Conservation (phyloP, 2,329 filamentous ascomycete genomes). For the Diaporthe sp. region DNA sequence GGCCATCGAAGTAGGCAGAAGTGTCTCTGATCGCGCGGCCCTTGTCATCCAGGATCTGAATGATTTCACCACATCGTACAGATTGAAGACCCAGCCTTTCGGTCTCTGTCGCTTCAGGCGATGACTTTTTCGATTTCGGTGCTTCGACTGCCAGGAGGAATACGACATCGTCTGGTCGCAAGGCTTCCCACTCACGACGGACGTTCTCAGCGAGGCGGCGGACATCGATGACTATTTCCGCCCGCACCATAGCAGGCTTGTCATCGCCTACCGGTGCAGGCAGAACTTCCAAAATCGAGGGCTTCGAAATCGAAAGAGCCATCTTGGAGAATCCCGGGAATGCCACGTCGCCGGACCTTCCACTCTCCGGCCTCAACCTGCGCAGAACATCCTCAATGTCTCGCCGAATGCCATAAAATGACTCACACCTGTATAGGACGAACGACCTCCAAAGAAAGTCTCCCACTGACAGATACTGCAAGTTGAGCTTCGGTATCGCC, state of each 20-base stretch:
- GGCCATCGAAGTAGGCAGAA: conserved; percentile 72
- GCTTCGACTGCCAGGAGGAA: conserved; percentile 86
- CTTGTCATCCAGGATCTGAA: conserved; percentile 88
- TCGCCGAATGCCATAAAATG: conserved; percentile 93
- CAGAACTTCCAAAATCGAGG: conserved; percentile 87
- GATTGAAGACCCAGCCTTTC: conserved; percentile 76
- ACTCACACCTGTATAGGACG: conserved; percentile 87
- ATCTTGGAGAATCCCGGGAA: conserved; percentile 93
- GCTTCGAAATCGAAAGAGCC: conserved; percentile 88
- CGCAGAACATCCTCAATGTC: conserved; percentile 88
- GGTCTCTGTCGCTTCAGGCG: conserved; percentile 66
- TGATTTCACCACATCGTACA: conserved; percentile 85
- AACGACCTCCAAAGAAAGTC: conserved; percentile 98
- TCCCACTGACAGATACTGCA: conserved; percentile 94
- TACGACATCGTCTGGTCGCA: conserved; percentile 89
- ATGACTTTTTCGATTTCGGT: conserved; percentile 60
- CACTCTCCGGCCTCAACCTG: conserved; percentile 78
- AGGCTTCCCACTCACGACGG: conserved; percentile 88
- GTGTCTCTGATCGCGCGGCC: conserved; percentile 78
- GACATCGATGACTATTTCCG: conserved; percentile 88
- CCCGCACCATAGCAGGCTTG: conserved; percentile 85
- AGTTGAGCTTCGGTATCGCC: conserved; percentile 91
- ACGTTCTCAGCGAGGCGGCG: conserved; percentile 81
- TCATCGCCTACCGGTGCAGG: conserved; percentile 86
- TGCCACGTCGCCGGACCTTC: conserved; percentile 72